Conservation (phyloP, 805 yeast species). For the Blastobotrys chiropterorum region DNA sequence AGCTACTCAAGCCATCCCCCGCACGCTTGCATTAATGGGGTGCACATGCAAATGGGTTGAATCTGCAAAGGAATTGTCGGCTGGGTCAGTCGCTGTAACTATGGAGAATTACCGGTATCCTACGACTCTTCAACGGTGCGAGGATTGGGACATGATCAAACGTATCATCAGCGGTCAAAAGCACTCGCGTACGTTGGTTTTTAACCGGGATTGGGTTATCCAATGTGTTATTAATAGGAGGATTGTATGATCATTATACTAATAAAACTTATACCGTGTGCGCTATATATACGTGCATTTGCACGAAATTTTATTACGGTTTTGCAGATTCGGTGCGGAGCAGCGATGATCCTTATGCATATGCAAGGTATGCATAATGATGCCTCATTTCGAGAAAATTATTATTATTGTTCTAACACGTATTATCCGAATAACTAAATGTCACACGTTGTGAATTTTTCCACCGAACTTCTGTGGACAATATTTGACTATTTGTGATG, state of each 20-base stretch:
- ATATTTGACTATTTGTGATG: too few species aligned
- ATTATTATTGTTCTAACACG: too few species aligned
- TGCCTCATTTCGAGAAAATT: too few species aligned
- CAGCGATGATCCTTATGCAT: too few species aligned
- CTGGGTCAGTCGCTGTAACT: background rate
- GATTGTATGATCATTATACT: constrained; percentile 16
- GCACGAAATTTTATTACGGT: too few species aligned
- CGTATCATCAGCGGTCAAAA: background rate
- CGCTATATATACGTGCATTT: too few species aligned
- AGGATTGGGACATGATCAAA: background rate
- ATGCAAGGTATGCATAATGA: too few species aligned
- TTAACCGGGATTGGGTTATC: constrained; percentile 27
- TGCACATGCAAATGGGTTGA: background rate
- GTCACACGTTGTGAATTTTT: too few species aligned
- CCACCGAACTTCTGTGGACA: too few species aligned
- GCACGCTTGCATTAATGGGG: background rate
- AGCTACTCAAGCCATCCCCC: background rate
- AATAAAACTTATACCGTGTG: too few species aligned
- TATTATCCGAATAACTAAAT: too few species aligned
- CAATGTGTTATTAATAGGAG: constrained; percentile 28
- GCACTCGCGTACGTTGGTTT: constrained; percentile 9
- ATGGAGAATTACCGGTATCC: background rate
- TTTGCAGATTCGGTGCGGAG: too few species aligned
- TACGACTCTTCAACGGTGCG: background rate
- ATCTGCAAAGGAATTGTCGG: background rate